Base-by-base conservation (phyloP, 2,329 filamentous ascomycete genomes). In the Penicillium verrucosum region DNA sequence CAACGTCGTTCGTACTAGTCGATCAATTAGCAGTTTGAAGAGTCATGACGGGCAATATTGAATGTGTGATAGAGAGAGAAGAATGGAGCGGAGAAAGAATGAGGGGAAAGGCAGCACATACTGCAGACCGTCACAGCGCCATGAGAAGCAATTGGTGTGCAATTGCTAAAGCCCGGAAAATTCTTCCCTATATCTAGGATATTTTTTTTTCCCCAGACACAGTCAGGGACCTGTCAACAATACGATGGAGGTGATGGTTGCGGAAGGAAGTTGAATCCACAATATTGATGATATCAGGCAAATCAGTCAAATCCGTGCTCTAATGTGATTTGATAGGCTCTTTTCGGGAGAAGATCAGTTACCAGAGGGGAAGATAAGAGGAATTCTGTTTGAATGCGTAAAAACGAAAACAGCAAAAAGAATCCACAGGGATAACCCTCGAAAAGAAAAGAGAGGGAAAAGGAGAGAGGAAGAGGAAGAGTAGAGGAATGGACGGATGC, bases 111-210 rank as follows among this genome's bases (percentile, higher is more conserved):
- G 59, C 61, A 54, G 58, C 55, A 70, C 69, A 59, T 70, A 72
- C 69, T 61, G 61, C 45, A 51, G 51, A 59, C 56, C 61, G 61
- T 70, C 60, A 68, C 57, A 66, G 58, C 68, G 70, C 70, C 70
- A 73, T 73, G 62, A 64, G 65, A 67, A 66, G 60, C 61, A 65
- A 65, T 60, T 60, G 64, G 23, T 16, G 18, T 48, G 60, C 61
- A 65, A 66, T 62, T 62, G 58, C 56, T 36, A 51, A 44, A 54
- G 45, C 43, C 45, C 53, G 43, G 34, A 25, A 49, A 41, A 42
- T 38, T 42, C 21, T 49, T 42, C 58, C 44, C 47, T 56, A 47
- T 51, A 51, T 32, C 18, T 29, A 30, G 32, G 40, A 44, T 25
- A 36, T 14, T 4, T n/a, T 14, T 2, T n/a, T 14, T 43, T 49